These are phyloP conservation scores for Tolypocladium amazonense DNA, from an alignment of 2,329 filamentous ascomycete genomes.

Conservation along the genomic window DNA sequence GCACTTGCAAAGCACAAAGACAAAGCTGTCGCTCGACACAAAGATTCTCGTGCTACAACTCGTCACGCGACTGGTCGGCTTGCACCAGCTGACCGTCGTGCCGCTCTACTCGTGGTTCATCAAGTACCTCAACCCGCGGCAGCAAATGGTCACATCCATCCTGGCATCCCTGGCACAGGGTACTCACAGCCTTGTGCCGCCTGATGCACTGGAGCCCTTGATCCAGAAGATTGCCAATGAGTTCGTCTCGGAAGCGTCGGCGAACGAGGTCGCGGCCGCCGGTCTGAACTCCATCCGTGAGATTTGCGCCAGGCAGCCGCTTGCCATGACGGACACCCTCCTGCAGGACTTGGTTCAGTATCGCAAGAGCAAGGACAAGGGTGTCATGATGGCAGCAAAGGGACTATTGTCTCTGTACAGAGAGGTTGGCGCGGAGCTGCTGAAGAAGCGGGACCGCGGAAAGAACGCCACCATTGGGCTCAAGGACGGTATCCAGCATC, in stretches of 20 bases:
- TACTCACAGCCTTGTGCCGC: constrained; percentile 82
- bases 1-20: constrained; percentile 79
- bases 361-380: constrained; percentile 95
- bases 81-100: constrained; percentile 86
- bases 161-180: constrained; percentile 86
- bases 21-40: constrained; percentile 76
- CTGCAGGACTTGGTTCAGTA: constrained; percentile 94
- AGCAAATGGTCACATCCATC: constrained; percentile 86
- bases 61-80: constrained; percentile 78
- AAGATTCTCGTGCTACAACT: constrained; percentile 85
- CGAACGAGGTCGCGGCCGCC: constrained; percentile 81
- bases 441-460: constrained; percentile 83
- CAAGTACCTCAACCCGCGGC: constrained; percentile 79
- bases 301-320: constrained; percentile 80
- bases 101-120: constrained; percentile 94
- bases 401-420: constrained; percentile 84
- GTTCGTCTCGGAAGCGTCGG: constrained; percentile 91
- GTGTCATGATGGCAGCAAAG: constrained; percentile 97
- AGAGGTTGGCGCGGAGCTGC: constrained; percentile 79
- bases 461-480: constrained; percentile 83
- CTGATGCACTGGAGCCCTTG: constrained; percentile 82
- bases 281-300: constrained; percentile 93
- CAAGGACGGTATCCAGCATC: constrained; percentile 61
- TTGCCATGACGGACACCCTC: constrained; percentile 95
- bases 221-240: constrained; percentile 96